Evolutionary conservation across 108 stramenopile genomes (phyloP).

Genomic region (Aurantiochytrium sp.): DNA sequence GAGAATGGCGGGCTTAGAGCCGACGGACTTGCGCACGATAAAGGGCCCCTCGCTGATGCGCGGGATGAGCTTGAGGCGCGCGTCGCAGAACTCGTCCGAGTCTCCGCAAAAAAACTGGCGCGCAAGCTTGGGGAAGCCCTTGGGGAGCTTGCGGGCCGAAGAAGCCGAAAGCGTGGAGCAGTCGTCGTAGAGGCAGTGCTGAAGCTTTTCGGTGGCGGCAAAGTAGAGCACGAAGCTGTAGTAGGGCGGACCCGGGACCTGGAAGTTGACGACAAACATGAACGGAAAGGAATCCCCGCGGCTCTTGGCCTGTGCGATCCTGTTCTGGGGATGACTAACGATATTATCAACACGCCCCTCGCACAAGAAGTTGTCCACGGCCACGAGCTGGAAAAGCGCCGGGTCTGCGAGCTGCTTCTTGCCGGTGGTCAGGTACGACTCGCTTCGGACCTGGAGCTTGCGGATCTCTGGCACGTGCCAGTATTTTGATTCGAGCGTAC

Average conservation of each 20-base stretch:
- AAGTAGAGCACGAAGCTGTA: constrained; percentile 32
- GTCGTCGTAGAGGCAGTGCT: background rate
- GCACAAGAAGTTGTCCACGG: background rate
- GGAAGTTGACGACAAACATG: constrained; percentile 33
- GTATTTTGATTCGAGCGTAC: background rate
- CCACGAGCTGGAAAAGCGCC: background rate
- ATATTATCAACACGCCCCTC: background rate
- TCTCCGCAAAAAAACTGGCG: background rate
- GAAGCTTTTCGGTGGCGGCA: constrained; percentile 1
- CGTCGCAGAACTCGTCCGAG: constrained; percentile 43
- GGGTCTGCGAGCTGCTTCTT: background rate
- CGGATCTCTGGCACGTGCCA: constrained; percentile 2
- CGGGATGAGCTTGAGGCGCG: constrained; percentile 58
- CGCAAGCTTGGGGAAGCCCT: background rate
- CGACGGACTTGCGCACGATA: constrained; percentile 47
- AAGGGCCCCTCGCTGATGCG: constrained; percentile 54
- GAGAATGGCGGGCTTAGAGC: constrained; percentile 55
- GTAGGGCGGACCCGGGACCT: background rate
- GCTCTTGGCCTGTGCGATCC: background rate
- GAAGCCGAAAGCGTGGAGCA: background rate
- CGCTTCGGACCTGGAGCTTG: background rate
- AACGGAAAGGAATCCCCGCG: constrained; percentile 4
- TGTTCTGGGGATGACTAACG: background rate
- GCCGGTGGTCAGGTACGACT: background rate
- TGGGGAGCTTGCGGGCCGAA: background rate